phyloP scores from a whole-genome alignment of 148 eudicot species.

The Tetragonia tetragonoides region DNA sequence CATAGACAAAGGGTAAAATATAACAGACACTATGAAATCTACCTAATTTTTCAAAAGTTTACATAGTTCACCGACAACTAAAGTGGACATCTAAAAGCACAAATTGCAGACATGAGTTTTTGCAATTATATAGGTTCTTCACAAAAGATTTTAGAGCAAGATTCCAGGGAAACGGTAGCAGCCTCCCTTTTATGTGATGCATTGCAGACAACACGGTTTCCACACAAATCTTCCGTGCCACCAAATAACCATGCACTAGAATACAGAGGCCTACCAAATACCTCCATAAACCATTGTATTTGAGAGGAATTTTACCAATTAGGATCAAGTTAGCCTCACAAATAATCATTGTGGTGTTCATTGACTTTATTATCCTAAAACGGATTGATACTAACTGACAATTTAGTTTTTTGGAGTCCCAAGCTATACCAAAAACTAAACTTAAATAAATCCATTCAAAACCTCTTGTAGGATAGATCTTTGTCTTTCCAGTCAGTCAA shows the following conservation, averaged over 20 bases:
- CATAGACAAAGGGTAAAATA: neutral
- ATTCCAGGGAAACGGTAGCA: neutral
- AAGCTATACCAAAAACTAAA: conserved; percentile 10
- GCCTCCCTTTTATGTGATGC: neutral
- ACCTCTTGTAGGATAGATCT: conserved; percentile 1
- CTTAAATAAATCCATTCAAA: neutral
- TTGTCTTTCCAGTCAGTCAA: conserved; percentile 12
- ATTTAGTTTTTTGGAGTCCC: conserved; percentile 8
- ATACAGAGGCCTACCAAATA: neutral
- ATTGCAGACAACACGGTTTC: neutral
- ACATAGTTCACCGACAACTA: neutral
- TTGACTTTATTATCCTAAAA: conserved; percentile 8
- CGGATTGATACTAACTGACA: conserved; percentile 7
- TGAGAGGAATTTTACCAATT: neutral
- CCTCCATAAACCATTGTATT: neutral
- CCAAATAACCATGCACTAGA: neutral
- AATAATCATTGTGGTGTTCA: neutral
- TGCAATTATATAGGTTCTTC: neutral
- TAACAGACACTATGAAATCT: neutral
- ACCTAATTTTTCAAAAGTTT: neutral
- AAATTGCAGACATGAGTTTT: conserved; percentile 1
- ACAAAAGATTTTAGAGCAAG: neutral
- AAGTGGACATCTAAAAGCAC: neutral
- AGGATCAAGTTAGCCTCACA: conserved; percentile 6
- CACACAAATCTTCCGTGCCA: neutral